Evolutionary conservation across 768 basidiomycete genomes (phyloP), one percentile per base, ranked within the genome.

Genomic region (Serendipita sp.): DNA sequence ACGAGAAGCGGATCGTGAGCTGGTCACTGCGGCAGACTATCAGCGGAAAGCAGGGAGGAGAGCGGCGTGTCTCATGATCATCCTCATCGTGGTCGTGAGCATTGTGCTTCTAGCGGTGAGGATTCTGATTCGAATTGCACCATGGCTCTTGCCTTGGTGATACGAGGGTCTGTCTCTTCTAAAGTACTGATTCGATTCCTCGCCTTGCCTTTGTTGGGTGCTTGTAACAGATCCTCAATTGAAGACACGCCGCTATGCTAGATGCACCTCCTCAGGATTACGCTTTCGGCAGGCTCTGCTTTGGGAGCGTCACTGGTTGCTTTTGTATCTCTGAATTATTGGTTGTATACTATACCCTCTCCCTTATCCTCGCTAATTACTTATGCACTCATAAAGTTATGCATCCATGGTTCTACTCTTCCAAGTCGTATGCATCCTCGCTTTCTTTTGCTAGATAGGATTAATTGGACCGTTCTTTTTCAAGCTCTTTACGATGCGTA

Each of bases 1-100:
- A 1, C 75, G 81, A 1, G 82, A 83, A 42, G 95, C 93, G 14
- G 82, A 88, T 1, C 84, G 87, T 64, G 94, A 99, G 72, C 79
- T 98, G 34, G 83, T 80, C 1, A 88, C 87, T 16, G 96, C 96
- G 3, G 84, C 88, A 62, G 90, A 90, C 20, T 94, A 96, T 71
- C 96, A 99, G 73, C 83, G 92, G 51, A 95, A 84, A 71, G 96
- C 96, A 1, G 95, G 95, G 14, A 79, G 85, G 28, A 77, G 96
- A 22, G 92, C 92, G 63, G 83, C 88, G 0, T 98, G 93, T 72
- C 77, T 99, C 62, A 83, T 94, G 81, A 70, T 99, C 13, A 81
- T 99, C 51, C 76, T 99, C 56, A 82, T 86, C 30, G 72, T 97
- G 62, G 96, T 99, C 1, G 79, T 86, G 14, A 82, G 81, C n/a